Percentiles rank a stretch among this genome's conserved stretches.
phyloP scores from a whole-genome alignment of 768 basidiomycete species.

The Pleurotus tuoliensis region DNA sequence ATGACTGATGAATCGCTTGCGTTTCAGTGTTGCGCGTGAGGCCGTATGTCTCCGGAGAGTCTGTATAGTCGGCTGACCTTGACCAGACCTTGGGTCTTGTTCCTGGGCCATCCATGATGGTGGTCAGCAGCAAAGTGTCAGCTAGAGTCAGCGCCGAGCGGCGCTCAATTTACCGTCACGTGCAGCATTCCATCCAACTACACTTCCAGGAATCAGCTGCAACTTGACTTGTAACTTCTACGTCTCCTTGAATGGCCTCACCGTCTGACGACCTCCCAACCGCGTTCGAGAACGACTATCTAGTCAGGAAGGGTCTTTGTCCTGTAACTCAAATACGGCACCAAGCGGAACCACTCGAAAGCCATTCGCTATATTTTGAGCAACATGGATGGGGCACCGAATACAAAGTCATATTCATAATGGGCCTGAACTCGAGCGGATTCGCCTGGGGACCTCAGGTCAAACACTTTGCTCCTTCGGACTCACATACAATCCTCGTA shows the following conservation, averaged over 20 bases:
- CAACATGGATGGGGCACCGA: constrained; percentile 61
- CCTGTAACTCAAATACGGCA: constrained; percentile 55
- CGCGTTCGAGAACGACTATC: not conserved
- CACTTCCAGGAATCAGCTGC: not conserved
- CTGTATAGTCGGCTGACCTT: too few species aligned
- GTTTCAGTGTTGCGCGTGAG: too few species aligned
- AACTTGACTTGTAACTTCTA: not conserved
- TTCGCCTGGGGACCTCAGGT: constrained; percentile 69
- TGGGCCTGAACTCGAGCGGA: constrained; percentile 71
- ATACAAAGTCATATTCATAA: constrained; percentile 66
- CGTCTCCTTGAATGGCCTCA: not conserved
- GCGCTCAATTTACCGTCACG: too few species aligned
- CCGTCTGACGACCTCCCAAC: not conserved
- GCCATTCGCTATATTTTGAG: constrained; percentile 77
- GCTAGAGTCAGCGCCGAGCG: too few species aligned
- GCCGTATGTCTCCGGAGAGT: too few species aligned
- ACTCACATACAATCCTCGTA: constrained; percentile 59
- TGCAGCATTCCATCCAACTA: not conserved
- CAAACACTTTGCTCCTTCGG: constrained; percentile 50
- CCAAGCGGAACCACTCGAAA: constrained; percentile 46
- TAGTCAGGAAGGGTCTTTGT: constrained; percentile 58
- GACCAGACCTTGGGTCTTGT: too few species aligned
- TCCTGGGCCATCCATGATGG: too few species aligned
- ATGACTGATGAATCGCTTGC: too few species aligned
- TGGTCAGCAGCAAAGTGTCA: too few species aligned